Evolutionary conservation across 2,329 filamentous ascomycete species (phyloP), one percentile per base, ranked within the genome.

Genomic region (Didymellaceae sp.): DNA sequence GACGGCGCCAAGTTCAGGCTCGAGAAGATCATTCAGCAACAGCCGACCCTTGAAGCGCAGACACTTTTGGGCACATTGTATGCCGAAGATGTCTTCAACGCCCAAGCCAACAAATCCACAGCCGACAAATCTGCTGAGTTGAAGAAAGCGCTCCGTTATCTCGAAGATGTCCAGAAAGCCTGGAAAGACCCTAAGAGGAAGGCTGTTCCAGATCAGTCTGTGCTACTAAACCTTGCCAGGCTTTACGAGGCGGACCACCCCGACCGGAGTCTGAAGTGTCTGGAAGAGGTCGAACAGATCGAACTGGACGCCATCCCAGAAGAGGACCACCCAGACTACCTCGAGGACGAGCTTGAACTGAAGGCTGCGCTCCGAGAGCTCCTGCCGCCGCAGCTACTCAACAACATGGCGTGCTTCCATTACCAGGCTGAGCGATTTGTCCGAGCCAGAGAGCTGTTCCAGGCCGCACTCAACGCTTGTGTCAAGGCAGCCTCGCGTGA

Each of bases 331-430:
- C 85, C 90, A 44, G 83, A 88, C 50, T 80, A 59, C 18, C 44
- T 73, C 13, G 70, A 72, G 28, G 64, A 68, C 31, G 65, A 68
- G 26, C 35, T 78, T 3, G 81, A 83, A 22, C 75, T 84, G 48
- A 82, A 83, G 46, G 78, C 78, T 17, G 79, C 81, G 13, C 79
- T 96, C 21, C 86, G 91, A 45, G 89, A 92, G 67, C 81, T 88
- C 51, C 78, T 99, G 1, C 90, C 92, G 1, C 94, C 94, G 4
- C 91, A 96, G 67, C 80, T 97, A 2, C 82, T 99, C 33, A 99
- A 97, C 79, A 99, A 99, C 71, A 96, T 97, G 70, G 94, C 90
- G 5, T 97, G 92, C 73, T 97, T 97, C 75, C 86, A 96, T 61
- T 97, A 91, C 61, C 91, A 96, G 68, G 82, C 86, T 2, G 91